Evolutionary conservation across 306 rosid species (phyloP), one percentile per base, ranked within the genome.

Genomic region (Cicer bijugum): DNA sequence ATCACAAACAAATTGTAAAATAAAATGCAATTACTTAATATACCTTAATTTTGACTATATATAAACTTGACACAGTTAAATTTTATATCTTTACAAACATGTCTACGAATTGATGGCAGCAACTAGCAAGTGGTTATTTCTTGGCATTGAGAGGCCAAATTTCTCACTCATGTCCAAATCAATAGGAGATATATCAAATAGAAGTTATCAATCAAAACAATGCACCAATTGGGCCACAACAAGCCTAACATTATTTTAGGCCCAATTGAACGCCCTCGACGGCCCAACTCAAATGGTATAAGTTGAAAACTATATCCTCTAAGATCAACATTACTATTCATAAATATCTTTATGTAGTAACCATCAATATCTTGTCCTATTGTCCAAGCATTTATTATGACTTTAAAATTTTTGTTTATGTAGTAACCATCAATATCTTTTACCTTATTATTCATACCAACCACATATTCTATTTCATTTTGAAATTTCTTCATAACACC

Each of bases 351-450:
- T n/a, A n/a, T n/a, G n/a, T n/a, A n/a, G n/a, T n/a, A n/a, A n/a
- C n/a, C n/a, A n/a, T n/a, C n/a, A n/a, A n/a, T n/a, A n/a, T 88
- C 85, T 53, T 83, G n/a, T 0, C 89, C 83, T 4, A 87, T 76
- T 0, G 82, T 56, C 86, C 87, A 85, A 5, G 19, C 43, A 12
- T 85, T 87, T 0, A 80, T 17, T 45, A 84, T 55, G 23, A 87
- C 20, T 5, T 76, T n/a, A 8, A 88, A 42, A 9, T 80, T 77
- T 8, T 35, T 52, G 23, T 69, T 82, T 48, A 84, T 82, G 71
- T 39, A 45, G 7, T 73, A 87, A 4, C 88, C 90, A 56, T 80
- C 58, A 33, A 84, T 16, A 16, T 86, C 90, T 6, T 84, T 78
- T 1, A 86, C 84, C 74, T 43, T 53, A n/a, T 61, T 72, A n/a